Conservation (phyloP, 225 moss, liverwort and hornwort genomes). For the Physcomitrium patens region DNA sequence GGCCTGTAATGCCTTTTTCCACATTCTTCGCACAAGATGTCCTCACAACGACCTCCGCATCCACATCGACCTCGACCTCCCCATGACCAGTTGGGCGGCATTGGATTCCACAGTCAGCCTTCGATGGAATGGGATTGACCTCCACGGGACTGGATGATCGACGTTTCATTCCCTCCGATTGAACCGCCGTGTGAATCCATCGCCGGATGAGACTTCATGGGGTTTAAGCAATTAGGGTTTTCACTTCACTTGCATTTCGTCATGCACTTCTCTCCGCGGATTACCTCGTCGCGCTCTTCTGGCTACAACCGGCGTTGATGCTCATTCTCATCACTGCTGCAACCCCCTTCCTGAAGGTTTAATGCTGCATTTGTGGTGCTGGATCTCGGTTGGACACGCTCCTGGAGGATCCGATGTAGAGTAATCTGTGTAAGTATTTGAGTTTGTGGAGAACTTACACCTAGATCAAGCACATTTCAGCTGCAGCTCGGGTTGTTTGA, state of each 20-base stretch:
- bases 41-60: too few species aligned
- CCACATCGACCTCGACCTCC: too few species aligned
- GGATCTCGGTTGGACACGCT: background rate
- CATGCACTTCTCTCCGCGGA: background rate
- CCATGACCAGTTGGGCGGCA: too few species aligned
- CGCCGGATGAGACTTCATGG: background rate
- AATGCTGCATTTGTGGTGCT: background rate
- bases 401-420: background rate
- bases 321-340: background rate
- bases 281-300: background rate
- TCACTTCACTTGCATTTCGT: background rate
- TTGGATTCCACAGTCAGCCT: too few species aligned
- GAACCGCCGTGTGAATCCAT: background rate
- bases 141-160: background rate
- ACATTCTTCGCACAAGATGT: too few species aligned
- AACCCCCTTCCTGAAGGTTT: background rate
- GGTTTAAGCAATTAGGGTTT: slow-evolving; percentile 41
- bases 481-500: background rate
- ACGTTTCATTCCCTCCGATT: background rate
- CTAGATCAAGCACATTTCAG: background rate
- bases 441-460: background rate
- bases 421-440: slow-evolving; percentile 6
- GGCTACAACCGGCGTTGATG: background rate
- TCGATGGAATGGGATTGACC: background rate
- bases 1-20: too few species aligned